A percentile compares a stretch with the other conserved stretches of the same genome.
Conservation (phyloP, 2,329 filamentous ascomycete genomes). For the Penicillium hordei region DNA sequence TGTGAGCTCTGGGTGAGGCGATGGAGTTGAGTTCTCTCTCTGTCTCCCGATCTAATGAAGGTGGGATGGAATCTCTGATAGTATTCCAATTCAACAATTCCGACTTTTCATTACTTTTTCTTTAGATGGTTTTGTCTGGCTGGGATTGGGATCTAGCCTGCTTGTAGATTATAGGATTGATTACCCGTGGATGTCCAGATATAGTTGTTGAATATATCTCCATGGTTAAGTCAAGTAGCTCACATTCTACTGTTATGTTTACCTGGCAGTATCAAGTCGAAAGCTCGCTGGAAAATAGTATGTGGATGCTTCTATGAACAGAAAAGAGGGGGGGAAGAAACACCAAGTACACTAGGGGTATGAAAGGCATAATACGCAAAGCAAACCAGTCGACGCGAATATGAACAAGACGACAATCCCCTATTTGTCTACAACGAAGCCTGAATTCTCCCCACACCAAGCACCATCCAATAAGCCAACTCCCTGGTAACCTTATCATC, state of each 20-base stretch:
- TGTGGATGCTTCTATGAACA: not conserved
- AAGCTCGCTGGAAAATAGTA: not conserved
- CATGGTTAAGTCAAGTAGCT: not conserved
- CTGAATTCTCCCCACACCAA: conserved; percentile 80
- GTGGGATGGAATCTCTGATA: conserved; percentile 31
- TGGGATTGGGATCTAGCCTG: not conserved
- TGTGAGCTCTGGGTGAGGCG: conserved; percentile 20
- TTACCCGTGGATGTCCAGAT: not conserved
- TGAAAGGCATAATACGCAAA: conserved; percentile 15
- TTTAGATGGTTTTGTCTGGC: conserved; percentile 7
- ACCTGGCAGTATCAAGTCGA: not conserved
- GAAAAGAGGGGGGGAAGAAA: too few relatives aligned
- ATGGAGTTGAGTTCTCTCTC: conserved; percentile 25
- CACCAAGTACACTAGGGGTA: conserved; percentile 17
- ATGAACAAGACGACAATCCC: conserved; percentile 1
- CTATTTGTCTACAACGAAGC: conserved; percentile 16
- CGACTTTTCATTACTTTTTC: conserved; percentile 16
- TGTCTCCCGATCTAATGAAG: conserved; percentile 24
- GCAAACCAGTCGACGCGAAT: conserved; percentile 1
- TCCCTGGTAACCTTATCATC: conserved; percentile 75
- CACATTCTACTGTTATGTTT: not conserved
- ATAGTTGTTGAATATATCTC: not conserved
- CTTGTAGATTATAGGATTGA: conserved; percentile 1
- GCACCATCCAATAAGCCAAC: conserved; percentile 91
- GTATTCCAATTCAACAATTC: conserved; percentile 31